A percentile compares a stretch with the other conserved stretches of the same genome.
Evolutionary conservation across 768 basidiomycete genomes (phyloP).

Genomic region (Hirschioporus abietinus): DNA sequence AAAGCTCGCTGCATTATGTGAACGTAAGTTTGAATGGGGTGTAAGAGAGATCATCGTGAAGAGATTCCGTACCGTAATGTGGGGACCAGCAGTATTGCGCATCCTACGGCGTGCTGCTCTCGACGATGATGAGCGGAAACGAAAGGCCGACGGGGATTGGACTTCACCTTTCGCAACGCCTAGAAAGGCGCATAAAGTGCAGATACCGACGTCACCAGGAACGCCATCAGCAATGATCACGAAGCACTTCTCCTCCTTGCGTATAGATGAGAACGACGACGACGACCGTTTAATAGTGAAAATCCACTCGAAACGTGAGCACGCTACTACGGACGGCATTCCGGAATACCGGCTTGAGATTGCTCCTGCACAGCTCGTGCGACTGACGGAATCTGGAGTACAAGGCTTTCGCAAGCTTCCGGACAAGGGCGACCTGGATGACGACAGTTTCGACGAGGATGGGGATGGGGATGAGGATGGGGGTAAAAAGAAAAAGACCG

Average conservation of each 20-base stretch:
- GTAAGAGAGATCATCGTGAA: conserved; percentile 77
- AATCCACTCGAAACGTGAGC: conserved; percentile 31
- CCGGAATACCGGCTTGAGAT: conserved; percentile 41
- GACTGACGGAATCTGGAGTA: conserved; percentile 25
- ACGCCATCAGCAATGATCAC: conserved; percentile 19
- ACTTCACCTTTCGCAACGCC: neutral
- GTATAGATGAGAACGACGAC: conserved; percentile 10
- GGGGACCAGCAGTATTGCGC: conserved; percentile 68
- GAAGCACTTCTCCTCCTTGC: conserved; percentile 10
- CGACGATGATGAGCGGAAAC: conserved; percentile 24
- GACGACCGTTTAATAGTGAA: conserved; percentile 25
- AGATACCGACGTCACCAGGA: conserved; percentile 7
- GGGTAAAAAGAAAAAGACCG: conserved; percentile 18
- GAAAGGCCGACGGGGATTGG: conserved; percentile 13
- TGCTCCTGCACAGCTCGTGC: conserved; percentile 28
- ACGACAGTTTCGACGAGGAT: conserved; percentile 15
- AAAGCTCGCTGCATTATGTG: conserved; percentile 73
- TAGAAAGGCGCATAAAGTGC: neutral
- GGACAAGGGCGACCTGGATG: conserved; percentile 11
- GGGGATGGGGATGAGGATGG: conserved; percentile 14
- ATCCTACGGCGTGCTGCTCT: conserved; percentile 40
- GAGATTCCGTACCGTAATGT: conserved; percentile 78
- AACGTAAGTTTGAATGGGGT: conserved; percentile 91
- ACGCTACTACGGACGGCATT: conserved; percentile 34
- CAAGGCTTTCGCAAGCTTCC: conserved; percentile 23